Conservation (phyloP, 768 basidiomycete genomes). For the Boletellus ananas region DNA sequence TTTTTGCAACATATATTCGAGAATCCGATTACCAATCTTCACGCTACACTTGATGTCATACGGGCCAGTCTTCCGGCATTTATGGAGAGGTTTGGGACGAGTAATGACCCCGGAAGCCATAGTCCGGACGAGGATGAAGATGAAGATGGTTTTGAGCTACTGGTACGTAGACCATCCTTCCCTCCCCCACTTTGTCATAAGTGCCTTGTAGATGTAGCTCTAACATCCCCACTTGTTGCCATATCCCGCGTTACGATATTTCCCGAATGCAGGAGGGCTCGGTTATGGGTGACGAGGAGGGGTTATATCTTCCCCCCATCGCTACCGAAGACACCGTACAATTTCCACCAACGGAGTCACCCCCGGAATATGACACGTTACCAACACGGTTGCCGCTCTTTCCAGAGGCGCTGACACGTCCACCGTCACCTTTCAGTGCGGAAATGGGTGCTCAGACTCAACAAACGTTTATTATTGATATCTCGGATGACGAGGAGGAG, state of each 20-base stretch:
- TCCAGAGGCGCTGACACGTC: constrained; percentile 10
- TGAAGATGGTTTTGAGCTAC: constrained; percentile 15
- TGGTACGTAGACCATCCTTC: constrained; percentile 21
- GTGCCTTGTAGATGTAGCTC: constrained; percentile 29
- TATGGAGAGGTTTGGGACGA: constrained; percentile 20
- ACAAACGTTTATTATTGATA: constrained; percentile 31
- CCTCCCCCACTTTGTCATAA: constrained; percentile 25
- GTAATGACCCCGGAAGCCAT: constrained; percentile 17
- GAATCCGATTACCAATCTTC: constrained; percentile 40
- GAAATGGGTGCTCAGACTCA: constrained; percentile 18
- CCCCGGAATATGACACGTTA: background rate
- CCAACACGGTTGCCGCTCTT: background rate
- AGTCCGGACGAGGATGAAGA: constrained; percentile 35
- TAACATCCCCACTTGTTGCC: constrained; percentile 22
- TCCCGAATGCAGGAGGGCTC: constrained; percentile 13
- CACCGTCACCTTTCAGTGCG: constrained; percentile 27
- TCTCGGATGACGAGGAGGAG: constrained; percentile 27
- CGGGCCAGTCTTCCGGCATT: constrained; percentile 31
- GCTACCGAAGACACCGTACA: background rate
- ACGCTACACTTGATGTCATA: constrained; percentile 38
- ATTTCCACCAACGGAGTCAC: constrained; percentile 2
- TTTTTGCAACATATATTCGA: constrained; percentile 50
- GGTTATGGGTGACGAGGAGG: constrained; percentile 5
- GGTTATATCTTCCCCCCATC: background rate
- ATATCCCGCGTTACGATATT: constrained; percentile 6